A percentile compares a stretch with the other conserved stretches of the same genome.
phyloP scores from a whole-genome alignment of 176 grass and related monocot species.

The Lolium perenne region DNA sequence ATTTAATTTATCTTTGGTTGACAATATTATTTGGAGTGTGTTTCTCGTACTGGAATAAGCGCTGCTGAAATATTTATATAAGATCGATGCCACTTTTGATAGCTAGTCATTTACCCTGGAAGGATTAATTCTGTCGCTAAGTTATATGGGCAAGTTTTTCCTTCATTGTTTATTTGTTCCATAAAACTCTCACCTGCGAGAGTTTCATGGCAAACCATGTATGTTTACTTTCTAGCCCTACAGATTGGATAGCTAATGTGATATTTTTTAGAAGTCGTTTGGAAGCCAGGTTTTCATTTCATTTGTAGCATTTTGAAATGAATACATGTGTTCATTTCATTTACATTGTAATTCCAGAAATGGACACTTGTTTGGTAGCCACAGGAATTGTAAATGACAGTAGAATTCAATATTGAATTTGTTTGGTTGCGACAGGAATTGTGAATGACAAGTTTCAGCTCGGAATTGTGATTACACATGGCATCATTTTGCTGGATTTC shows the following conservation, averaged over 20 bases:
- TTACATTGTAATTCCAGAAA: no score
- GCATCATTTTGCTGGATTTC: no score
- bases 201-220: not conserved
- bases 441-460: no score
- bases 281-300: no score
- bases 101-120: not conserved
- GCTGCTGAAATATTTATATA: not conserved
- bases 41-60: not conserved
- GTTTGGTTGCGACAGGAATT: no score
- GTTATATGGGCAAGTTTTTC: conserved; percentile 9
- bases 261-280: no score
- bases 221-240: not conserved
- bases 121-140: not conserved
- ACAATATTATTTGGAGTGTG: not conserved
- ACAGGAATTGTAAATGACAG: no score
- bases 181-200: not conserved
- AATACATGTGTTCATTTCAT: no score
- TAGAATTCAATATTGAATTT: no score
- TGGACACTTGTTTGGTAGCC: no score
- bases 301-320: no score
- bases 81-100: conserved; percentile 23
- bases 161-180: not conserved
- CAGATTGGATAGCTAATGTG: not conserved
- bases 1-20: not conserved
- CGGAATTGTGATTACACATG: no score